Evolutionary conservation across 1,284 basidiomycete genomes (phyloP), one percentile per base, ranked within the genome.

Genomic region (Inonotus obliquus): DNA sequence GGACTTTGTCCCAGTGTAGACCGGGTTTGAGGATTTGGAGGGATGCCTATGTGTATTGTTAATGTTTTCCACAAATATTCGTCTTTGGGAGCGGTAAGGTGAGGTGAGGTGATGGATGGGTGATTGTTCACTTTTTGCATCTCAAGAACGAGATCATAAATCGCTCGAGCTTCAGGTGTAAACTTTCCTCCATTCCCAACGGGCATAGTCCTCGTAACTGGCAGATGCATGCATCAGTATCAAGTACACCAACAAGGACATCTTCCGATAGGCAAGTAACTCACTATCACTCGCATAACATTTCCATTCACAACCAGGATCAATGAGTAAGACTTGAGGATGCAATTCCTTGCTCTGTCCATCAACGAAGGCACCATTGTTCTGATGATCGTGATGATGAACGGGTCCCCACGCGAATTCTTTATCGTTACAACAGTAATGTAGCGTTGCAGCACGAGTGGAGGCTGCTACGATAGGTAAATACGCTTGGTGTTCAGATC

Each of bases 181-280:
- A 94, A 96, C 70, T 83, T 91, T 1, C 94, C 94, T 1, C 88
- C 87, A 68, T 96, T 96, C 0, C 94, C 94, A 23, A 96, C 83
- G 19, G 89, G 89, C 80, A 91, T 91, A 0, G 89, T 91, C n/a
- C 89, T 84, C 2, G 89, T 92, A 66, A 92, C 80, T 83, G 56
- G 27, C 17, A 29, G 29, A 35, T 37, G 11, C 25, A 45, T 60
- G 25, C 27, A 27, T 25, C 53, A 19, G 52, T 51, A 17, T 45
- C n/a, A 27, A 27, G 23, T 11, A 45, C 23, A 17, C 38, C 19
- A n/a, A n/a, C n/a, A n/a, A n/a, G n/a, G n/a, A n/a, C n/a, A n/a
- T n/a, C n/a, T n/a, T n/a, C n/a, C n/a, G n/a, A n/a, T n/a, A n/a
- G 19, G 45, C n/a, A 45, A 37, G 27, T 48, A 53, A 53, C 83